Base-by-base conservation (phyloP, 2,329 filamentous ascomycete genomes). In the Magnaporthiopsis poae region DNA sequence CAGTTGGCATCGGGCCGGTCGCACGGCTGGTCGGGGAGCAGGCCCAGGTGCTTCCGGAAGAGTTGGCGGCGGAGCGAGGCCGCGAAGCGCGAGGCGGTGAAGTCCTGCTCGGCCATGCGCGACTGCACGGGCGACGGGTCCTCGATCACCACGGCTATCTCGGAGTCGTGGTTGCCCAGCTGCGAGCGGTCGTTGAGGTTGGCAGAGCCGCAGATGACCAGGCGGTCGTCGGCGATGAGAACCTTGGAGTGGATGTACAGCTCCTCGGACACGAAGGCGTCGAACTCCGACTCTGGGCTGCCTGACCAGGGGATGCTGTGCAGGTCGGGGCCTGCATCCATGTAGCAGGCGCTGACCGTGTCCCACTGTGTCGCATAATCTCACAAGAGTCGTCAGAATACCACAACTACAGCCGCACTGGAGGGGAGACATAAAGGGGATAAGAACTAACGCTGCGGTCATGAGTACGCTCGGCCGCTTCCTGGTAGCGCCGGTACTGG, bases 11-110 rank as follows among this genome's bases (percentile, higher is more conserved):
- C 86, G 4, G 89, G 84, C 15, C 77, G 78, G 68, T 88, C 89
- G 72, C 88, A 87, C 46, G 82, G 80, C 75, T 96, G 91, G 11
- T 90, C 82, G 0, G 89, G 88, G 18, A 96, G 81, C 12, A 96
- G 82, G 63, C 92, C 93, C 0, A 96, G 84, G 74, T 96, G 93
- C 80, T 96, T 96, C 72, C 92, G 87, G 86, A 91, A 96, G 68
- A 96, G 84, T 74, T 93, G 87, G 46, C 92, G 86, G 25, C 92
- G 89, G 12, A 96, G 87, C 1, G 88, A 90, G 5, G 90, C 82
- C 1, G 92, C 91, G 74, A 94, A 93, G 66, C 84, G 83, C 7
- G 86, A 87, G 9, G 89, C 92, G 33, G 80, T 82, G 78, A 84
- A 96, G 0, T 86, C 86, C 35, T 83, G 79, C 7, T 90, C 91